phyloP scores from a whole-genome alignment of 148 eudicot species.

The Spergularia bocconei region DNA sequence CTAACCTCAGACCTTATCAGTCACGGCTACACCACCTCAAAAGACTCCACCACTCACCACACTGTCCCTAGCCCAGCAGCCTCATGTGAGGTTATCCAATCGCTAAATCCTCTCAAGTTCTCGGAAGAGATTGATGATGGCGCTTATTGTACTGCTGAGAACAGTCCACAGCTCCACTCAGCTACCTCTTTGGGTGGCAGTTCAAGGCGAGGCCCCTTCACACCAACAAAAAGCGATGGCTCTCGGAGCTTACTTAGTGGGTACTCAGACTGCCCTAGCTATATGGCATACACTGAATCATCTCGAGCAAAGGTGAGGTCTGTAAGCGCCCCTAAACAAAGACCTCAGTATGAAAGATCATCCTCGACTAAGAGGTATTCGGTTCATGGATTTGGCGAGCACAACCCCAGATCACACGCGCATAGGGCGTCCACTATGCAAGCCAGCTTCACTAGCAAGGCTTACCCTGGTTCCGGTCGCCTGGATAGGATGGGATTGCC shows the following conservation, averaged over 20 bases:
- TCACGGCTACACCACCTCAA: slow-evolving; percentile 56
- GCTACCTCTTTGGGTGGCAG: slow-evolving; percentile 38
- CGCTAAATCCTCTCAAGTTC: slow-evolving; percentile 38
- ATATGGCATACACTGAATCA: slow-evolving; percentile 79
- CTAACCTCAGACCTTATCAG: slow-evolving; percentile 47
- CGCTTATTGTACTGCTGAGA: slow-evolving; percentile 56
- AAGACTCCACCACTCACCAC: slow-evolving; percentile 58
- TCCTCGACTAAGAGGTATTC: slow-evolving; percentile 59
- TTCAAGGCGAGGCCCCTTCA: slow-evolving; percentile 41
- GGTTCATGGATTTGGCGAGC: slow-evolving; percentile 48
- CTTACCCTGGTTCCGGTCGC: slow-evolving; percentile 73
- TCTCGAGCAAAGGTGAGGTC: slow-evolving; percentile 81
- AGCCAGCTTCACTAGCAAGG: slow-evolving; percentile 53
- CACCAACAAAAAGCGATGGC: slow-evolving; percentile 67
- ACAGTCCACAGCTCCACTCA: slow-evolving; percentile 39
- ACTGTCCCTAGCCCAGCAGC: slow-evolving; percentile 40
- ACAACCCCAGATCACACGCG: slow-evolving; percentile 28
- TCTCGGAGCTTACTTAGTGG: slow-evolving; percentile 67
- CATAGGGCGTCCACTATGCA: slow-evolving; percentile 46
- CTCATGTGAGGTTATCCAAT: slow-evolving; percentile 54
- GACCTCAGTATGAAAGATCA: slow-evolving; percentile 49
- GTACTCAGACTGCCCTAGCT: slow-evolving; percentile 75
- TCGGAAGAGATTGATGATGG: slow-evolving; percentile 39
- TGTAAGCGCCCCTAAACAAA: slow-evolving; percentile 73
- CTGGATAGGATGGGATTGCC: slow-evolving; percentile 79